Evolutionary conservation across 2,329 filamentous ascomycete genomes (phyloP), one percentile per base, ranked within the genome.

Genomic region (Aschersonia sp.): DNA sequence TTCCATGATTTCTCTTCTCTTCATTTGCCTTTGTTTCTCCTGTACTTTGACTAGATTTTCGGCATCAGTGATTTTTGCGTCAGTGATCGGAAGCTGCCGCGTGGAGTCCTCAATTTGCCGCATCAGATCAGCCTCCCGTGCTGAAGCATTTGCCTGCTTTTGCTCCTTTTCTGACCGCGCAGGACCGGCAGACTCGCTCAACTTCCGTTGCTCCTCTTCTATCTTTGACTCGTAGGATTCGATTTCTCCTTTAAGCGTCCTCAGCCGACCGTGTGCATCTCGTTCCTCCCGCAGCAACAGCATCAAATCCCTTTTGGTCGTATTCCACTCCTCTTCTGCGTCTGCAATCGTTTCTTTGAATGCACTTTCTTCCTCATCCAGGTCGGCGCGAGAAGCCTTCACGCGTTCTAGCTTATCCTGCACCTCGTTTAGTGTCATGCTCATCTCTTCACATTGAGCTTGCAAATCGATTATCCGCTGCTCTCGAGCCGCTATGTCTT

Each of bases 121-220:
- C 22, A 55, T 52, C 7, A 65, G 40, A 1, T 51, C 46, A 43
- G 53, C 52, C 43, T 65, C 62, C 30, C 52, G 52, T 2, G 53
- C 54, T 4, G 49, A 51, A 22, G 62, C 58, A 29, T 60, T 54
- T 4, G 55, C 51, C 30, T 70, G 58, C 55, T 79, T 76, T 10
- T 79, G 78, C 14, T 76, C 67, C 56, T 80, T 86, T 52, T 73
- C 68, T 7, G 76, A 69, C 57, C 85, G 78, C 30, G 76, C 77
- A 30, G 83, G 84, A 39, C 87, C 86, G 55, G 84, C 82, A 2
- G 78, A 74, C 43, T 79, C 75, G 42, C 77, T 72, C 6, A 95
- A 71, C 4, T 81, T 79, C 44, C 67, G 61, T 54, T 76, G 68
- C 58, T 86, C 81, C 4, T 71, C 68, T 3, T 59, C 57, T 45